A percentile compares a stretch with the other conserved stretches of the same genome.
These are phyloP conservation scores for Botrytis pseudocinerea DNA, from an alignment of 2,329 filamentous ascomycete genomes.

Conservation along the genomic window DNA sequence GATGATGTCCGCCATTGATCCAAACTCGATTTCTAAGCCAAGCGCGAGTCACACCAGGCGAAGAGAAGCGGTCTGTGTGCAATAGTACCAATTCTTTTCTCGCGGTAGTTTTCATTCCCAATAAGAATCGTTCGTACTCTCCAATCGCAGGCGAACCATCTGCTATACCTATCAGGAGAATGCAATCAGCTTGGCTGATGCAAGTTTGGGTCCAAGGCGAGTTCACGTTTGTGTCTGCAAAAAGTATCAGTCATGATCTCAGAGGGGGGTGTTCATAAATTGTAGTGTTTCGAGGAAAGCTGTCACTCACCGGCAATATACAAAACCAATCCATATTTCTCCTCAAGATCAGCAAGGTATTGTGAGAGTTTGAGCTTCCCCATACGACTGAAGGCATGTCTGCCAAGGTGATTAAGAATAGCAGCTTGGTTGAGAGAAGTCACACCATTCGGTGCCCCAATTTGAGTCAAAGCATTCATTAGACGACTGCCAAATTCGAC, in stretches of 20 bases:
- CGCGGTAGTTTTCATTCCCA: slow-evolving; percentile 96
- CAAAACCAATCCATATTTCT: slow-evolving; percentile 92
- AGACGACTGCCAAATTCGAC: slow-evolving; percentile 91
- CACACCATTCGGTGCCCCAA: slow-evolving; percentile 85
- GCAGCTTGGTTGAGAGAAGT: slow-evolving; percentile 91
- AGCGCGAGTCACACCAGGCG: slow-evolving; percentile 77
- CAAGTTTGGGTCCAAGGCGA: slow-evolving; percentile 98
- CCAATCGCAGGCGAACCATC: slow-evolving; percentile 88
- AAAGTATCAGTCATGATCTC: slow-evolving; percentile 9
- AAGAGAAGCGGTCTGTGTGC: slow-evolving; percentile 84
- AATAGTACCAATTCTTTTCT: slow-evolving; percentile 89
- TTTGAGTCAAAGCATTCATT: slow-evolving; percentile 83
- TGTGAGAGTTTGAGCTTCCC: slow-evolving; percentile 94
- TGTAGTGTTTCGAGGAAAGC: slow-evolving; percentile 46
- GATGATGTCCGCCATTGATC: slow-evolving; percentile 98
- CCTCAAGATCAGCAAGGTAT: slow-evolving; percentile 93
- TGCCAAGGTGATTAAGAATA: slow-evolving; percentile 90
- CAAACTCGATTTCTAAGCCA: slow-evolving; percentile 93
- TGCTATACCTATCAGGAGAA: slow-evolving; percentile 86
- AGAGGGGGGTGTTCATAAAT: slow-evolving; percentile 35
- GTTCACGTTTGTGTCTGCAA: slow-evolving; percentile 86
- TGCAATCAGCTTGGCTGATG: slow-evolving; percentile 94
- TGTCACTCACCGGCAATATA: slow-evolving; percentile 75
- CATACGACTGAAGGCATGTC: slow-evolving; percentile 96
- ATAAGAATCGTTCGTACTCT: slow-evolving; percentile 93